Evolutionary conservation across 306 rosid species (phyloP), one percentile per base, ranked within the genome.

Genomic region (Begonia loranthoides): DNA sequence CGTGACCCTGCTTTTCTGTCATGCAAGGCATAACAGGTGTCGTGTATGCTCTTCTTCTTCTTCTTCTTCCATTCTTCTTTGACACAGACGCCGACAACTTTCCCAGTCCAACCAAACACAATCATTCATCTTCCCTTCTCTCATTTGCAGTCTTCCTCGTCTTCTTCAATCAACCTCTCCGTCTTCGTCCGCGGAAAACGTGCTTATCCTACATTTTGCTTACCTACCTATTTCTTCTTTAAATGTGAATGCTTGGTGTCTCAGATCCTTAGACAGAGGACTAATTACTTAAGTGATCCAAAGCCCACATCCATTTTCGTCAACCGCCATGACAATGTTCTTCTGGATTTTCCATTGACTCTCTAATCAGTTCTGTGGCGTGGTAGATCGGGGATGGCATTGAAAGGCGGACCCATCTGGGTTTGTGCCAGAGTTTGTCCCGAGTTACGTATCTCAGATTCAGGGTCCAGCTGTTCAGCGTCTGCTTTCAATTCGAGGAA

Each of bases 351-450:
- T 28, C 36, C 70, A 51, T 62, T 62, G n/a, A 47, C 58, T 51
- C 40, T 22, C 52, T 28, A 51, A 17, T 63, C 65, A 55, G 50
- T 28, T 28, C 36, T 7, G 36, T 28, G 36, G 36, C 36, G 36
- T 28, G 13, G 52, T 34, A 66, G 50, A 0, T 51, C 63, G 36
- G 36, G 9, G 14, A 87, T 87, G 96, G 92, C 87, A 74, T 69
- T 79, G 1, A 73, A 76, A 51, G 54, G 50, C 61, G 53, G 60
- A 1, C 53, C 78, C 41, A 43, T 72, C 44, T 72, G 71, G 78
- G 67, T 39, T 49, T 66, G 36, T 64, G 65, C 59, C 65, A 60
- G 64, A 67, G 21, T 66, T 50, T 67, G 13, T 59, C 63, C 63
- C 50, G 33, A 59, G 46, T 65, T 63, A 54, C 70, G 70, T 58